phyloP scores from a whole-genome alignment of 257 asterid genomes.

The Solanum paucissectum region DNA sequence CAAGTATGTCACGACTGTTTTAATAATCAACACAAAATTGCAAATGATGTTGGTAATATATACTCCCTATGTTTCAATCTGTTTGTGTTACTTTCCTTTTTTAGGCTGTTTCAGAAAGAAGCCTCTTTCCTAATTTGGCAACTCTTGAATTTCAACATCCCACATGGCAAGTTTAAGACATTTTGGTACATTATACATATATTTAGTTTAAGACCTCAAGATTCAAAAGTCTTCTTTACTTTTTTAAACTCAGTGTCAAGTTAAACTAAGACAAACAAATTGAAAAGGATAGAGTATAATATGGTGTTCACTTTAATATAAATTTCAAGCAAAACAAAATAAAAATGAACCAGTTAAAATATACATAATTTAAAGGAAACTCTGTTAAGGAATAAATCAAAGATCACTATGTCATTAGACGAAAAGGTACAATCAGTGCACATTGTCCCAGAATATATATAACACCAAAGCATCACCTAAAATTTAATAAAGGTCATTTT shows the following conservation, averaged over 20 bases:
- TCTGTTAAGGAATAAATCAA: background rate
- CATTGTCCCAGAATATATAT: background rate
- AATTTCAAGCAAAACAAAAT: background rate
- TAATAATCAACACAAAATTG: background rate
- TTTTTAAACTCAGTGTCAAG: background rate
- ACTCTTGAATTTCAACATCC: background rate
- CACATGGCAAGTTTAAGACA: background rate
- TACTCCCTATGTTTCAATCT: background rate
- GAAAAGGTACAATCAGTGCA: background rate
- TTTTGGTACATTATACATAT: background rate
- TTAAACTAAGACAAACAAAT: background rate
- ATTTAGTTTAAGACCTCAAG: background rate
- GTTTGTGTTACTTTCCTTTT: background rate
- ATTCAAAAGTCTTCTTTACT: background rate
- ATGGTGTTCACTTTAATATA: background rate
- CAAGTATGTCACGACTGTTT: background rate
- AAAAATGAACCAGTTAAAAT: background rate
- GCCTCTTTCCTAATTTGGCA: background rate
- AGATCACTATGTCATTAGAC: background rate
- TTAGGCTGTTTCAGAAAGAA: background rate
- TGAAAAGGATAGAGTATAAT: background rate
- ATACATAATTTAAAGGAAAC: background rate
- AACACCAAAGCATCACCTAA: background rate
- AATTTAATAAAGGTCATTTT: background rate
- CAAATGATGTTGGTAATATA: background rate